Evolutionary conservation across 306 rosid genomes (phyloP).

Genomic region (Leucaena leucocephala): DNA sequence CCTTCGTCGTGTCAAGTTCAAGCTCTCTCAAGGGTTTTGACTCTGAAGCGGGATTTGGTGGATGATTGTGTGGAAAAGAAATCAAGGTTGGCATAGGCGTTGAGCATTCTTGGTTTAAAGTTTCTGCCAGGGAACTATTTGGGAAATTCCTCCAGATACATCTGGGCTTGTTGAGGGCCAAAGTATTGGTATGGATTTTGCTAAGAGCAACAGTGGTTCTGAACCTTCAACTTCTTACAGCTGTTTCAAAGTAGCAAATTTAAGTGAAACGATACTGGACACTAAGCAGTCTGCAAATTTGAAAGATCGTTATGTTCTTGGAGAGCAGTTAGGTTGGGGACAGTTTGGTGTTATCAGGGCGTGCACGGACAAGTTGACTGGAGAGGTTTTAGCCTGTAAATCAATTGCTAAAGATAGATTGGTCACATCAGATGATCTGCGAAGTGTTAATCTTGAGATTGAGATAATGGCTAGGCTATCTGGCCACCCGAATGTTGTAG

Average conservation of each 20-base stretch:
- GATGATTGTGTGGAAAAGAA: constrained; percentile 26
- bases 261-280: constrained; percentile 65
- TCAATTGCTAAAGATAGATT: constrained; percentile 80
- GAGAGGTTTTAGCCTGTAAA: constrained; percentile 85
- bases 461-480: constrained; percentile 86
- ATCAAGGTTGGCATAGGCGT: constrained; percentile 28
- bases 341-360: constrained; percentile 79
- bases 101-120: constrained; percentile 4
- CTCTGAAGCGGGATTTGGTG: constrained; percentile 32
- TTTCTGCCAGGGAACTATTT: constrained; percentile 14
- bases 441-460: constrained; percentile 82
- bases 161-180: constrained; percentile 37
- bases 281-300: constrained; percentile 54
- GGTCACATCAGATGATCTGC: constrained; percentile 71
- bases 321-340: constrained; percentile 83
- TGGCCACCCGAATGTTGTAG: constrained; percentile 88
- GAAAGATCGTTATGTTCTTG: constrained; percentile 68
- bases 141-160: constrained; percentile 34
- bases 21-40: constrained; percentile 38
- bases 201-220: constrained; percentile 50
- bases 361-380: constrained; percentile 66
- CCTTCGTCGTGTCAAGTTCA: constrained; percentile 25
- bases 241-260: constrained; percentile 62
- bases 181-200: constrained; percentile 73
- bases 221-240: constrained; percentile 51